These are phyloP conservation scores for Chalciporus sp. DNA, from an alignment of 1,284 basidiomycete species.

Conservation along the genomic window DNA sequence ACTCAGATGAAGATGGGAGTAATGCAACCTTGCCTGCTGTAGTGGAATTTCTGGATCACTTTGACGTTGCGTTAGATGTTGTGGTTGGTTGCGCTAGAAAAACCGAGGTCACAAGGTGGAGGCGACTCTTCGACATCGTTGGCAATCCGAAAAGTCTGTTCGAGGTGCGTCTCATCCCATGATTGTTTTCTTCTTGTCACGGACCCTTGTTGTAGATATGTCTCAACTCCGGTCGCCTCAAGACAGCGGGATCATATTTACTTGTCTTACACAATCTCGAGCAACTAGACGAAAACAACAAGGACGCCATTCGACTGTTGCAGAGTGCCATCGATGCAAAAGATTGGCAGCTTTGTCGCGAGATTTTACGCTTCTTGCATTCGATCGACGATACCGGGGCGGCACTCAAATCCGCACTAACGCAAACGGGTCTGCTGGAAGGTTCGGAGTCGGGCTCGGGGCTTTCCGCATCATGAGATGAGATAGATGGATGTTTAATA, in stretches of 20 bases:
- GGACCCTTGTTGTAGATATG: slow-evolving; percentile 58
- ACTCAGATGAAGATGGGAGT: slow-evolving; percentile 33
- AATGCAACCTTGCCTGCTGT: slow-evolving; percentile 60
- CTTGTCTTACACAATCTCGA: slow-evolving; percentile 94
- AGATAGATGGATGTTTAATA: no score
- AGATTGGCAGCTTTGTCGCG: slow-evolving; percentile 84
- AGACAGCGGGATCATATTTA: slow-evolving; percentile 92
- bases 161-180: slow-evolving; percentile 55
- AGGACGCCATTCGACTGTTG: slow-evolving; percentile 79
- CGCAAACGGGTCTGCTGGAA: slow-evolving; percentile 38
- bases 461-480: background rate
- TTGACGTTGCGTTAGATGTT: slow-evolving; percentile 87
- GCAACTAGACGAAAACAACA: slow-evolving; percentile 78
- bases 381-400: slow-evolving; percentile 86
- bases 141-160: slow-evolving; percentile 91
- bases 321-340: slow-evolving; percentile 71
- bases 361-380: slow-evolving; percentile 88
- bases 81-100: slow-evolving; percentile 97
- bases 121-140: slow-evolving; percentile 84
- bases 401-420: slow-evolving; percentile 66
- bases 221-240: slow-evolving; percentile 71
- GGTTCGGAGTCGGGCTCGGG: background rate
- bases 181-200: background rate
- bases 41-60: slow-evolving; percentile 93
- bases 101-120: slow-evolving; percentile 94